Conservation (phyloP, 129 eudicot species). For the Chrysanthemum seticuspe region DNA sequence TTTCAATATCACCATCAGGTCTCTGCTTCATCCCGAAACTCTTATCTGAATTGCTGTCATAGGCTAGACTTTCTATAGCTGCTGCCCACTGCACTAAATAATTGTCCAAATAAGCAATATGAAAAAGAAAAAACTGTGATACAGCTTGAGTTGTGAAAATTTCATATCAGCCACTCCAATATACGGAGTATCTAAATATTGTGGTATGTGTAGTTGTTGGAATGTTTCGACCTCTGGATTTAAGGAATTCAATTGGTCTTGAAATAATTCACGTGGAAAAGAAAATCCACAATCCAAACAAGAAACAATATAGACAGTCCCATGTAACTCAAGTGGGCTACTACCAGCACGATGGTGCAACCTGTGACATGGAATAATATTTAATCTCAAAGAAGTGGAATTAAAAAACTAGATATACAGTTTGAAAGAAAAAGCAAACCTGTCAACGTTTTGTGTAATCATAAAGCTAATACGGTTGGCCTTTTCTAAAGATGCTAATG, state of each 20-base stretch:
- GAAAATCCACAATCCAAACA: conserved; percentile 79
- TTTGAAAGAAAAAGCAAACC: conserved; percentile 39
- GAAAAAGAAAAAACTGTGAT: neutral
- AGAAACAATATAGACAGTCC: conserved; percentile 74
- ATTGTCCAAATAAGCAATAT: neutral
- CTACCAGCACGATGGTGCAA: conserved; percentile 95
- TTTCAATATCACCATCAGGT: conserved; percentile 98
- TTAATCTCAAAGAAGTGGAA: neutral
- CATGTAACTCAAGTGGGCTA: conserved; percentile 88
- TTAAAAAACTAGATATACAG: neutral
- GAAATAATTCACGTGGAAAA: conserved; percentile 61
- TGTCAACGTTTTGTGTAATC: conserved; percentile 94
- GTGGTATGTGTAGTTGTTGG: no score
- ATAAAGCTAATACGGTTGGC: conserved; percentile 67
- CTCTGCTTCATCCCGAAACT: conserved; percentile 92
- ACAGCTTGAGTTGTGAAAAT: neutral
- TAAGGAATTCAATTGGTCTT: conserved; percentile 69
- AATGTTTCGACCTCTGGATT: conserved; percentile 67
- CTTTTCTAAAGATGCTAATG: conserved; percentile 83
- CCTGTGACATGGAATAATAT: conserved; percentile 40
- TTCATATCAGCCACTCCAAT: neutral
- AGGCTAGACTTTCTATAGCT: neutral
- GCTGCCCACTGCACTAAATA: neutral
- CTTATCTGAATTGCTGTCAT: conserved; percentile 51
- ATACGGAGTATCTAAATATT: no score